A percentile compares a stretch with the other conserved stretches of the same genome.
Evolutionary conservation across 305 asterid species (phyloP).

Genomic region (Fraxinus nigra): DNA sequence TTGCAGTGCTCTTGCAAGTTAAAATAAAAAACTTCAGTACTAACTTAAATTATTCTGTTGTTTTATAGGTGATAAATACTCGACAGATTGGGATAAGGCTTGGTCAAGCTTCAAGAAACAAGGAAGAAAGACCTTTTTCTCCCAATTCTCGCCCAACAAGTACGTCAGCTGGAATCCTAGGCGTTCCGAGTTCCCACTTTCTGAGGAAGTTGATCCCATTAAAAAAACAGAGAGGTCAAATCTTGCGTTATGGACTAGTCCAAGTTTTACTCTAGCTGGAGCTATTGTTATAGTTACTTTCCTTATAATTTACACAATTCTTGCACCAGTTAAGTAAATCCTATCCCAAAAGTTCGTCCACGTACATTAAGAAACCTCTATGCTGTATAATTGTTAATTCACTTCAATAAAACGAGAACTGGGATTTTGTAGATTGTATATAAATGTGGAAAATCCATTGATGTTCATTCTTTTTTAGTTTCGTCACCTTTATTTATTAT

Average conservation of each 20-base stretch:
- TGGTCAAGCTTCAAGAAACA: constrained; percentile 83
- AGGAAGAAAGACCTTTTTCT: constrained; percentile 67
- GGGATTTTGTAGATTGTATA: neutral
- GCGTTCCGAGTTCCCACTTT: constrained; percentile 68
- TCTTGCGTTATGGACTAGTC: constrained; percentile 85
- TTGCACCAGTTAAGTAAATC: constrained; percentile 55
- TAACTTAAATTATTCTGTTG: neutral
- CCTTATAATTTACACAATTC: constrained; percentile 69
- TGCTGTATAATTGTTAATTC: neutral
- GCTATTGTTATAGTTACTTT: constrained; percentile 73
- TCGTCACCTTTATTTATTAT: neutral
- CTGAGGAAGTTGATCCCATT: constrained; percentile 93
- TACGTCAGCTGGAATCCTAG: constrained; percentile 90
- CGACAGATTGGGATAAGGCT: constrained; percentile 93
- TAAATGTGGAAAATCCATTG: neutral
- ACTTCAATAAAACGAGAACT: neutral
- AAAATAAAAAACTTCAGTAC: neutral
- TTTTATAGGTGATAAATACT: constrained; percentile 52
- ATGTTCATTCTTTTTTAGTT: neutral
- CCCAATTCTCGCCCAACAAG: constrained; percentile 68
- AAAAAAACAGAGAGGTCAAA: constrained; percentile 84
- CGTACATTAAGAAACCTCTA: neutral
- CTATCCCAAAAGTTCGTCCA: neutral
- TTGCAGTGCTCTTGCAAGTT: neutral
- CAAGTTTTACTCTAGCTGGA: constrained; percentile 52